phyloP scores from a whole-genome alignment of 306 rosid genomes.

The Geum urbanum region DNA sequence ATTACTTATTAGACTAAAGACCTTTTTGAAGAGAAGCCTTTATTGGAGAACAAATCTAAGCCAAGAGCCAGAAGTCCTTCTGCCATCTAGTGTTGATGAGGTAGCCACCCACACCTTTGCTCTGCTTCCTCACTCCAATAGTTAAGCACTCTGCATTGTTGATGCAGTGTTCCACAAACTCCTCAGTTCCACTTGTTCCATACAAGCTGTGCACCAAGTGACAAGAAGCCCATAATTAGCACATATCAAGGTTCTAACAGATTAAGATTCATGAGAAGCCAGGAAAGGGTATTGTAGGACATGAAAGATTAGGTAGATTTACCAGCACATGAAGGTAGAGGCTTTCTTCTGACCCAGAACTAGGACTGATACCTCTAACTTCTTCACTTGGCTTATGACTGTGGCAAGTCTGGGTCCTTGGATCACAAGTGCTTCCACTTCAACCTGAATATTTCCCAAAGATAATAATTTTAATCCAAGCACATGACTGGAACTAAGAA shows the following conservation, averaged over 20 bases:
- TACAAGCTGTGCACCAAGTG: conserved; percentile 52
- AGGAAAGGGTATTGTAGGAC: not conserved
- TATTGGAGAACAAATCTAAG: conserved; percentile 33
- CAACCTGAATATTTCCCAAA: conserved; percentile 50
- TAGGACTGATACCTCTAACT: conserved; percentile 81
- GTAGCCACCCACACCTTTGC: conserved; percentile 76
- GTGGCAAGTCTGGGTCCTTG: conserved; percentile 80
- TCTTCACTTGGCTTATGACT: conserved; percentile 84
- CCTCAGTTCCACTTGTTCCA: conserved; percentile 60
- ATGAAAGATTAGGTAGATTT: conserved; percentile 8
- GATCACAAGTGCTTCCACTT: conserved; percentile 81
- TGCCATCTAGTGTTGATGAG: conserved; percentile 92
- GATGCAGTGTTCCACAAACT: conserved; percentile 80
- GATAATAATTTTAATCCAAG: not conserved
- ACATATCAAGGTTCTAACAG: not conserved
- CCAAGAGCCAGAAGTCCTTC: conserved; percentile 95
- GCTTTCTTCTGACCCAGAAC: conserved; percentile 88
- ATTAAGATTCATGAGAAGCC: conserved; percentile 4
- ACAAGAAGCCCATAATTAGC: not conserved
- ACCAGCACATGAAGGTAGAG: conserved; percentile 69
- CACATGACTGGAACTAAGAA: not conserved
- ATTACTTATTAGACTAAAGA: not conserved
- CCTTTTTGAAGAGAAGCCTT: not conserved
- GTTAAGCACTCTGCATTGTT: conserved; percentile 81
- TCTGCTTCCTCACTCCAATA: conserved; percentile 88